Conservation (phyloP, 352 stramenopile species). For the Phytophthora hibernalis region DNA sequence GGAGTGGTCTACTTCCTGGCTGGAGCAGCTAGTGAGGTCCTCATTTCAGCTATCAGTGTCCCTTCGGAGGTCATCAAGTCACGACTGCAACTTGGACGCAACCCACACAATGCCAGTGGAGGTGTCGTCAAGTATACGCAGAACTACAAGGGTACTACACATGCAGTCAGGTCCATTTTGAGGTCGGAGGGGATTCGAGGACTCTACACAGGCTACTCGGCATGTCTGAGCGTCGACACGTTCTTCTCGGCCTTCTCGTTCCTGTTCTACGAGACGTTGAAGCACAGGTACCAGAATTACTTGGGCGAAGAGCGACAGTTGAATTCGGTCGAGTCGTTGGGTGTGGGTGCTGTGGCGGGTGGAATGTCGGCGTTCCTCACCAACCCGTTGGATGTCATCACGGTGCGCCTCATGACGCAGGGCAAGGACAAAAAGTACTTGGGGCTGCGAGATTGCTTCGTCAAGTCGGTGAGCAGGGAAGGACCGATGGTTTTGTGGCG, state of each 20-base stretch:
- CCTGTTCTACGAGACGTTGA: slow-evolving; percentile 84
- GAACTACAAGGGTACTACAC: slow-evolving; percentile 73
- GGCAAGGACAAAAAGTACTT: slow-evolving; percentile 72
- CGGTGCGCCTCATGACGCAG: slow-evolving; percentile 85
- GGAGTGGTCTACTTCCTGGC: slow-evolving; percentile 76
- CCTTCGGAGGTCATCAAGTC: slow-evolving; percentile 88
- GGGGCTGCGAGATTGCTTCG: slow-evolving; percentile 66
- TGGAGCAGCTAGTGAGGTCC: slow-evolving; percentile 65
- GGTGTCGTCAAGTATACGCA: slow-evolving; percentile 70
- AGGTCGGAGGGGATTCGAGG: slow-evolving; percentile 65
- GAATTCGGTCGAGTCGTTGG: slow-evolving; percentile 62
- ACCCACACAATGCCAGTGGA: slow-evolving; percentile 72
- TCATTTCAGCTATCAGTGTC: slow-evolving; percentile 78
- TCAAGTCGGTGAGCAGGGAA: slow-evolving; percentile 64
- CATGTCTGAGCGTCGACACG: slow-evolving; percentile 82
- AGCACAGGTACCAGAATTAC: slow-evolving; percentile 55
- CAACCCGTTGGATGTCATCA: slow-evolving; percentile 85
- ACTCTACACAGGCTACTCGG: slow-evolving; percentile 78
- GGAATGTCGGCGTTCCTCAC: slow-evolving; percentile 75
- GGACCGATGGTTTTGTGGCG: slow-evolving; percentile 71
- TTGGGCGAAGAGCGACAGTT: slow-evolving; percentile 50
- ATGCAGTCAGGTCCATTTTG: slow-evolving; percentile 72
- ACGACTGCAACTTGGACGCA: slow-evolving; percentile 74
- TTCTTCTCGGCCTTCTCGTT: slow-evolving; percentile 87
- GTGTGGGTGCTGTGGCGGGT: slow-evolving; percentile 62